Percentiles rank a stretch among this genome's conserved stretches.
phyloP scores from a whole-genome alignment of 495 filamentous ascomycete genomes.

The Massariosphaeria phaeospora region DNA sequence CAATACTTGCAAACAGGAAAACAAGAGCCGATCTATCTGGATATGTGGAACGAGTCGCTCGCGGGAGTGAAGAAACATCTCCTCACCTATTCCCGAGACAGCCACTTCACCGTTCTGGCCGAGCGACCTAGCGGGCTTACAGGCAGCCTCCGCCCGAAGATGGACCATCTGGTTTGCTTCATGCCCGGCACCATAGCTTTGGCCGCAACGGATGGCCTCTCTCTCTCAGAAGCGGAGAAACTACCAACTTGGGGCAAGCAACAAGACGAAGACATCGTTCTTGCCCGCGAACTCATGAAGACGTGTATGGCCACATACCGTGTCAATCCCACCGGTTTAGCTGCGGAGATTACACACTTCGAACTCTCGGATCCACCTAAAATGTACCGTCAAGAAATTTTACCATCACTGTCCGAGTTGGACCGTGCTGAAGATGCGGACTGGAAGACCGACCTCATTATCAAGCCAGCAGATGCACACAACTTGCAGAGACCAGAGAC shows the following conservation, averaged over 20 bases:
- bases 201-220: constrained; percentile 72
- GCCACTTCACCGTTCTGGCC: constrained; percentile 75
- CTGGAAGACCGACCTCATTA: constrained; percentile 70
- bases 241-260: constrained; percentile 65
- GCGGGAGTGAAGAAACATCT: constrained; percentile 85
- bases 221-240: constrained; percentile 67
- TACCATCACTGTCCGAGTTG: constrained; percentile 44
- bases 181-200: constrained; percentile 94
- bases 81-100: constrained; percentile 76
- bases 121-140: constrained; percentile 76
- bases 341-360: constrained; percentile 89
- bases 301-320: constrained; percentile 98
- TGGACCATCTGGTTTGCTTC: constrained; percentile 98
- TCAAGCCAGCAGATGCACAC: constrained; percentile 72
- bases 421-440: constrained; percentile 49
- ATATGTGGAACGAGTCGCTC: constrained; percentile 88
- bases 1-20: constrained; percentile 90
- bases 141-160: constrained; percentile 67
- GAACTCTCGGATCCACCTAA: constrained; percentile 60
- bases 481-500: constrained; percentile 97
- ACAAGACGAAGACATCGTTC: constrained; percentile 76
- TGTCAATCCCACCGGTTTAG: constrained; percentile 78
- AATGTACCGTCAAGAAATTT: constrained; percentile 45
- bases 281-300: constrained; percentile 85
- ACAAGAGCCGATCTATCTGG: constrained; percentile 77